Evolutionary conservation across 257 asterid genomes (phyloP), one percentile per base, ranked within the genome.

Genomic region (Henckelia pumila): DNA sequence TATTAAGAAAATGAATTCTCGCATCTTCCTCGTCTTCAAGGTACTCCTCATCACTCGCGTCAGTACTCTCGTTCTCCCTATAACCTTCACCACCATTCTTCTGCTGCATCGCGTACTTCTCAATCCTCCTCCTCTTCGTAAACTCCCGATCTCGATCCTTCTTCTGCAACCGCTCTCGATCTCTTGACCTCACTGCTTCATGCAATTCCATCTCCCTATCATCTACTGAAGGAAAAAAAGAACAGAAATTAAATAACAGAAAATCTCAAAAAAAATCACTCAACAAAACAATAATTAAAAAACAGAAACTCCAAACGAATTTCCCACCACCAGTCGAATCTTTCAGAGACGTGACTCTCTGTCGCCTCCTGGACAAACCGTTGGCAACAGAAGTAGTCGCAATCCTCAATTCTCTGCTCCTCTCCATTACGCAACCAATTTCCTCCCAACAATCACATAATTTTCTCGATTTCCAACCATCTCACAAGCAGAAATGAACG

Each of bases 171-270:
- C 65, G 76, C 66, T 77, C 87, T 70, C 83, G 84, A 76, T 81
- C 88, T 77, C 85, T 76, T 37, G 71, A 73, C 81, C 83, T 79
- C 79, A 66, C 74, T 8, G 75, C 77, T 19, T 75, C 84, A 75
- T 72, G 79, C 80, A 76, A 75, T 52, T 83, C 82, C 81, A 74
- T 61, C 71, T 70, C 77, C 20, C 56, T 71, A 50, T 77, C 85
- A 30, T 76, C 76, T 59, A 73, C 87, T 82, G 82, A 32, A 28
- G 5, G 64, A 75, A 57, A 37, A 5, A 63, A 44, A 61, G 61
- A 44, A 10, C 22, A 11, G 24, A 70, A 59, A 37, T 29, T 16
- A 60, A n/a, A 6, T 8, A n/a, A 66, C 19, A 40, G n/a, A 2
- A 14, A 56, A 49, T 59, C 7, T 56, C 33, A 66, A 13, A 9